Evolutionary conservation across 2,329 filamentous ascomycete genomes (phyloP).

Genomic region (Colletotrichum sp.): DNA sequence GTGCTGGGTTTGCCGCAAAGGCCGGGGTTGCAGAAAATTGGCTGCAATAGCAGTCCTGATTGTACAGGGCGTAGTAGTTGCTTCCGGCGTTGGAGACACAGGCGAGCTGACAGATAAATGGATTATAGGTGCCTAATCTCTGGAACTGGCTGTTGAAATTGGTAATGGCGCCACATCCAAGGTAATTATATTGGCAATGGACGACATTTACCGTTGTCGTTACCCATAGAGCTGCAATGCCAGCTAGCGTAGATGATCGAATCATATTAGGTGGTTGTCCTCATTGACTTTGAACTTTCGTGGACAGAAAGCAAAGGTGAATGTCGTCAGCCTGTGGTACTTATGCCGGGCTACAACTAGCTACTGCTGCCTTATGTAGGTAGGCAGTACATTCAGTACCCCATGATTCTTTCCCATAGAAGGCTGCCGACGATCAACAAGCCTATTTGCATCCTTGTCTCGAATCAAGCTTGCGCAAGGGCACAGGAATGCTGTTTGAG

Average conservation of each 20-base stretch:
- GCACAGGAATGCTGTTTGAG: background rate
- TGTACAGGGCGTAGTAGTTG: background rate
- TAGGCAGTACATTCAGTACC: too few relatives aligned
- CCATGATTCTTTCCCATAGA: too few relatives aligned
- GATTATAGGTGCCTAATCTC: too few relatives aligned
- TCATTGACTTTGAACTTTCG: background rate
- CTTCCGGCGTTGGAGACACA: background rate
- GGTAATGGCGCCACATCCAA: background rate
- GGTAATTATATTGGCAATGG: background rate
- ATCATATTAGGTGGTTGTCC: background rate
- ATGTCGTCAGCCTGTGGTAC: background rate
- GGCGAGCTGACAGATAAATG: rapidly evolving
- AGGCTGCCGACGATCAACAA: too few relatives aligned
- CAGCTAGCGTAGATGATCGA: background rate
- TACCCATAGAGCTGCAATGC: background rate
- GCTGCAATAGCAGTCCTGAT: background rate
- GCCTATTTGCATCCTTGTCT: background rate
- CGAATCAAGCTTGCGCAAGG: background rate
- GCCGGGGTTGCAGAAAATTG: background rate
- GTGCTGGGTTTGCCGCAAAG: background rate
- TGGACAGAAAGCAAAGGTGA: background rate
- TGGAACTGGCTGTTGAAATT: background rate
- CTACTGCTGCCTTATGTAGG: background rate
- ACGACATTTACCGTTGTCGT: background rate
- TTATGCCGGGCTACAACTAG: background rate